phyloP scores from a whole-genome alignment of 1,139 yeast species.

The Geotrichum citri-aurantii region DNA sequence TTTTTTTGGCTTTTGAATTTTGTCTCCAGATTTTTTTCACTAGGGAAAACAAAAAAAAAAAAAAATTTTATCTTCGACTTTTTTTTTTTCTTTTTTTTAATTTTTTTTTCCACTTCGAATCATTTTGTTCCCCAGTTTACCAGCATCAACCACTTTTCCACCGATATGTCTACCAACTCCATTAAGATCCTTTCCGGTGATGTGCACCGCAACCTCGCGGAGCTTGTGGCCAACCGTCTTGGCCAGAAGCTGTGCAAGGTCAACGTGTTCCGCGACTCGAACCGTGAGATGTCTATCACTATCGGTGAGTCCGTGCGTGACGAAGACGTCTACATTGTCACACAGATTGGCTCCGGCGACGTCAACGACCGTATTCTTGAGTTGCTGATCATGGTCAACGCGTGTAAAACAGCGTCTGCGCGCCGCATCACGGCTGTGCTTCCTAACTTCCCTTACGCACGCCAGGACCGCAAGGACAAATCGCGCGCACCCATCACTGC shows the following conservation, averaged over 20 bases:
- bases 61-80: not conserved
- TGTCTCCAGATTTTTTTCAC: not conserved
- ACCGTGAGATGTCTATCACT: slow-evolving; percentile 83
- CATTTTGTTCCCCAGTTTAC: not conserved
- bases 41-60: too few relatives aligned
- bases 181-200: slow-evolving; percentile 86
- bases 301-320: slow-evolving; percentile 95
- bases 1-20: not conserved
- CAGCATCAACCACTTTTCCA: not conserved
- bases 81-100: too few relatives aligned
- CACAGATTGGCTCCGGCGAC: slow-evolving; percentile 84
- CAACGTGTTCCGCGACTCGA: slow-evolving; percentile 45
- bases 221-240: slow-evolving; percentile 58
- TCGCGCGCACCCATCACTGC: slow-evolving; percentile 97
- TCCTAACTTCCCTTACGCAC: slow-evolving; percentile 94
- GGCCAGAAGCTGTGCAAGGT: slow-evolving; percentile 41
- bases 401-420: slow-evolving; percentile 93
- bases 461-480: slow-evolving; percentile 96
- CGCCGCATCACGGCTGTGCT: slow-evolving; percentile 91
- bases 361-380: slow-evolving; percentile 89
- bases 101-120: not conserved
- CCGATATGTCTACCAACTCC: slow-evolving; percentile 52
- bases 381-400: slow-evolving; percentile 83
- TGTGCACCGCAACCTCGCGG: slow-evolving; percentile 83
- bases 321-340: slow-evolving; percentile 81